Evolutionary conservation across 1,139 yeast species (phyloP), one percentile per base, ranked within the genome.

Genomic region (Candida mesenterica): DNA sequence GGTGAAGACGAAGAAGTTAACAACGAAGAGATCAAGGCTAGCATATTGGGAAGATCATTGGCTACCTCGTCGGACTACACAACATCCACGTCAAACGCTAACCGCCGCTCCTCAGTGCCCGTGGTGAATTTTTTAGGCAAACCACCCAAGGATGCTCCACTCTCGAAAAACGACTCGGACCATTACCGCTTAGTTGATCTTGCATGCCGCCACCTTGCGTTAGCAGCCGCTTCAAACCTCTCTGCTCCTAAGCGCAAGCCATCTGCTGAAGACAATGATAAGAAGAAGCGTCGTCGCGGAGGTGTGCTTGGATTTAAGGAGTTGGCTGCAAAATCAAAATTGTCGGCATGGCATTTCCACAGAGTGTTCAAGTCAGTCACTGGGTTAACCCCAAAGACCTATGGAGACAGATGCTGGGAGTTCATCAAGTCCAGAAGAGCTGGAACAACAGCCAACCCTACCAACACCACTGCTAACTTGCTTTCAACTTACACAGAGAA

Each of bases 341-440:
- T 87, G 40, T 77, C 87, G 16, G 95, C 96, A n/a, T 87, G 96
- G 96, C 96, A 87, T 61, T 87, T 87, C 59, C 96, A 87, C 64
- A 68, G 96, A 37, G 95, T 87, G 24, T 87, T 87, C 65, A 82
- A 88, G 58, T 77, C 83, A 28, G 88, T 87, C 39, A 84, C 95
- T 12, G 90, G 92, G 1, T 71, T 86, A 43, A 87, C 96, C 0
- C 95, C 95, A 24, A 85, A 87, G 63, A 83, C 87, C 5, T 87
- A 87, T 50, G 96, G 96, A 34, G 95, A 87, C 53, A 82, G 82
- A 46, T 85, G 95, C 57, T 83, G 87, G 77, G 86, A 81, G 48
- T 82, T 67, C 43, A 70, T 83, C 48, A 41, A 43, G 42, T 41
- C 34, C 32, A 45, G 45, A 40, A 44, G 40, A 12, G 28, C 36